phyloP scores from a whole-genome alignment of 352 stramenopile species.

The Aphanomyces astaci region DNA sequence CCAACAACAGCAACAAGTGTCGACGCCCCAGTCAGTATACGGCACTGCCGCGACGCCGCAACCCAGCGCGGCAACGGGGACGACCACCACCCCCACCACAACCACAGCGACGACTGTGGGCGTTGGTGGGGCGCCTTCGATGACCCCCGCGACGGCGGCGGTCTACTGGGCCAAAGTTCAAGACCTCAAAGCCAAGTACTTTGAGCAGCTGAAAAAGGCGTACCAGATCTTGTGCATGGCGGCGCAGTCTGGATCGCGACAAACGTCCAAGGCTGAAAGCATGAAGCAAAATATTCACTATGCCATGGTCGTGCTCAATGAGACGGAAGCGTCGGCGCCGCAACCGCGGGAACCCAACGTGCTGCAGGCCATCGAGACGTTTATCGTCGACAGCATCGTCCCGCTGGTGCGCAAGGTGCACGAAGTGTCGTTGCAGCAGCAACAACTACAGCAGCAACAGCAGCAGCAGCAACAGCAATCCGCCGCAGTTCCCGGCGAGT shows the following conservation, averaged over 20 bases:
- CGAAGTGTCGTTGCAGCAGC: conserved; percentile 10
- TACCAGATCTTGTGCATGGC: conserved; percentile 54
- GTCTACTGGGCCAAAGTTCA: conserved; percentile 74
- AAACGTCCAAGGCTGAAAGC: conserved; percentile 65
- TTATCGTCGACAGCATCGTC: conserved; percentile 68
- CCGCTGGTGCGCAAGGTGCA: conserved; percentile 64
- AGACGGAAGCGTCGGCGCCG: conserved; percentile 29
- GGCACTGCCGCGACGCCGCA: neutral
- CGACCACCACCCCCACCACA: neutral
- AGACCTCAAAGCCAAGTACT: conserved; percentile 40
- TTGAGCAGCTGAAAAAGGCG: conserved; percentile 44
- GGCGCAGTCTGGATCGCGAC: conserved; percentile 42
- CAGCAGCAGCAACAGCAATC: conserved; percentile 7
- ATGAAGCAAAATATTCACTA: conserved; percentile 76
- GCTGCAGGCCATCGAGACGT: conserved; percentile 69
- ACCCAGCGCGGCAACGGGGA: neutral
- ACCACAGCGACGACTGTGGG: neutral
- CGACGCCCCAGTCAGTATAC: neutral
- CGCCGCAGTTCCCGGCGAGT: neutral
- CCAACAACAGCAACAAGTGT: neutral
- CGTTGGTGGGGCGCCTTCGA: neutral
- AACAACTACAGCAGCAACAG: neutral
- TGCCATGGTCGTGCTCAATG: conserved; percentile 57
- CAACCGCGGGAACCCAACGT: conserved; percentile 60
- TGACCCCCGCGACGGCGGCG: conserved; percentile 30